Evolutionary conservation across 139 green algal species (phyloP).

Genomic region (Monoraphidium neglectum): DNA sequence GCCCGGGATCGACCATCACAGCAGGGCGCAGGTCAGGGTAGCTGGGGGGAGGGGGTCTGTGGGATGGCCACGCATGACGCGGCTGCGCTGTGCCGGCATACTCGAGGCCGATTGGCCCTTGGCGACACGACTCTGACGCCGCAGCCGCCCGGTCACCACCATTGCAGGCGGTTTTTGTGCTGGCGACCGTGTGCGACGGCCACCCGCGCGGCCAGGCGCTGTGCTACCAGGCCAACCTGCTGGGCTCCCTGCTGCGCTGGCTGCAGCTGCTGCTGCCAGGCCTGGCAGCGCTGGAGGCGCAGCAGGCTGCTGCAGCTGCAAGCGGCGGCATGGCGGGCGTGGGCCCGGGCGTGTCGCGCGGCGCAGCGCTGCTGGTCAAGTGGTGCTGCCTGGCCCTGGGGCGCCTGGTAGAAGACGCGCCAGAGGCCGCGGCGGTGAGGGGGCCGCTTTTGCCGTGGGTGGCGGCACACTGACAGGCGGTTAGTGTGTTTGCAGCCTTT

Average conservation of each 20-base stretch:
- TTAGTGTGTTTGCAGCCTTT: neutral
- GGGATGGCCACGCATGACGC: neutral
- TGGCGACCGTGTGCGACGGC: conserved; percentile 88
- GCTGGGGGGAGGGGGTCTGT: neutral
- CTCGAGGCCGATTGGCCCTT: conserved; percentile 29
- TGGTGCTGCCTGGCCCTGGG: conserved; percentile 93
- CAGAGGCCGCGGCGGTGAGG: conserved; percentile 47
- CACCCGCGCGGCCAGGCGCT: conserved; percentile 70
- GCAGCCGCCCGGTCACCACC: conserved; percentile 54
- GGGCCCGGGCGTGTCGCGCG: neutral
- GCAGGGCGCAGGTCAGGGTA: conserved; percentile 19
- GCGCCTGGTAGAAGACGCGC: conserved; percentile 78
- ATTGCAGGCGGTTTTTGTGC: conserved; percentile 95
- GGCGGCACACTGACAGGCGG: neutral
- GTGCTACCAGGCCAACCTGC: conserved; percentile 49
- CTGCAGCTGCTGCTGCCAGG: conserved; percentile 44
- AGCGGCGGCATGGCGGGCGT: neutral
- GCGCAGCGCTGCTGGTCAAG: conserved; percentile 75
- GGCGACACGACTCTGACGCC: neutral
- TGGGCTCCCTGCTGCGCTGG: conserved; percentile 51
- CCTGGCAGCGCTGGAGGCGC: neutral
- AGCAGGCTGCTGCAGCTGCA: conserved; percentile 9
- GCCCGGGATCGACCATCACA: neutral
- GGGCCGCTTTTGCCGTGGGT: neutral
- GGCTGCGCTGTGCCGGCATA: conserved; percentile 34